A percentile compares a stretch with the other conserved stretches of the same genome.
Conservation (phyloP, 768 basidiomycete genomes). For the Dictyophora rubrovolvata region DNA sequence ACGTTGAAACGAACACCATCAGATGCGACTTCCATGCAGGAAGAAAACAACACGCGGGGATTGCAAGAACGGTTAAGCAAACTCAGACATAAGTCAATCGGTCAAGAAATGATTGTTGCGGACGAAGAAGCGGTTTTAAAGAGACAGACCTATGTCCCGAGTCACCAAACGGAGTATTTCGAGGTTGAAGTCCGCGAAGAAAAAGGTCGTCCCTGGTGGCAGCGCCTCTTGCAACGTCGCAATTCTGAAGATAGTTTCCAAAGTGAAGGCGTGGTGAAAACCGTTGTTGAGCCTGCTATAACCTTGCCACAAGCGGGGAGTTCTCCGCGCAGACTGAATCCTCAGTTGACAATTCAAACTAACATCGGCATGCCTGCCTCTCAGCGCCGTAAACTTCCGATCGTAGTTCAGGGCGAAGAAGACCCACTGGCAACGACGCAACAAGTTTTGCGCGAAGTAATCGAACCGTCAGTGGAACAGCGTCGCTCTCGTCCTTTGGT, state of each 20-base stretch:
- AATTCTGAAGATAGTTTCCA: slow-evolving; percentile 5
- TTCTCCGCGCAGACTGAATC: background rate
- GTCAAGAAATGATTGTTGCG: slow-evolving; percentile 19
- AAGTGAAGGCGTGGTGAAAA: background rate
- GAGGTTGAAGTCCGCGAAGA: slow-evolving; percentile 8
- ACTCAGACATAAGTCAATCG: slow-evolving; percentile 31
- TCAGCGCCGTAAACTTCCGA: background rate
- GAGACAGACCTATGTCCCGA: background rate
- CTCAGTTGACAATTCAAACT: slow-evolving; percentile 4
- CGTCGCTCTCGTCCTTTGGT: background rate
- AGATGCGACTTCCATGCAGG: slow-evolving; percentile 17
- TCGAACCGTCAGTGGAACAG: background rate
- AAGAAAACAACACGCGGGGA: slow-evolving; percentile 18
- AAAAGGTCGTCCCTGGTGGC: slow-evolving; percentile 2
- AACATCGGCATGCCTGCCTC: slow-evolving; percentile 1
- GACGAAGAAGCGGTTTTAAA: slow-evolving; percentile 3
- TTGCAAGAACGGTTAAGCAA: slow-evolving; percentile 33
- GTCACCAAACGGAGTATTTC: background rate
- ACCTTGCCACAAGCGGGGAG: background rate
- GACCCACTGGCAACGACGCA: background rate
- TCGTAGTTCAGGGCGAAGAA: slow-evolving; percentile 1
- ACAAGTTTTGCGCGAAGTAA: background rate
- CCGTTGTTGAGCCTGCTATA: background rate
- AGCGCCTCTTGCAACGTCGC: slow-evolving; percentile 6
- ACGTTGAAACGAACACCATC: slow-evolving; percentile 8